A percentile compares a stretch with the other conserved stretches of the same genome.
Conservation (phyloP, 73 alveolate species). For the Halteria grandinella region DNA sequence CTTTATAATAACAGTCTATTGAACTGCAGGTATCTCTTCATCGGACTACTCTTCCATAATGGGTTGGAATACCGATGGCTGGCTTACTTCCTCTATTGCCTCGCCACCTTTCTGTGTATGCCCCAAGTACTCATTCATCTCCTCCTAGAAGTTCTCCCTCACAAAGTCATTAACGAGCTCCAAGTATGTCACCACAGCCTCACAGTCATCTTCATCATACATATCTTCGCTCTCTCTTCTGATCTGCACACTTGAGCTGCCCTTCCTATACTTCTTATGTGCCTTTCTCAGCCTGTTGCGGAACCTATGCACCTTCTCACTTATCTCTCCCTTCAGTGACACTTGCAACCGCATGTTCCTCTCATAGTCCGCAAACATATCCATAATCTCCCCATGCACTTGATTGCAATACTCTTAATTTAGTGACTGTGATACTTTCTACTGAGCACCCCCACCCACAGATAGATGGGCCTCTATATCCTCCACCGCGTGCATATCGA, state of each 20-base stretch:
- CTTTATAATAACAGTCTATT: too few relatives aligned
- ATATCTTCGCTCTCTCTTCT: not conserved
- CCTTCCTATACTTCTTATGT: constrained; percentile 37
- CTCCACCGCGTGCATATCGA: constrained; percentile 16
- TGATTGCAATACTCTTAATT: not conserved
- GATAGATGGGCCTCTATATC: too few relatives aligned
- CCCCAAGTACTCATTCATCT: not conserved
- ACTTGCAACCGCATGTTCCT: not conserved
- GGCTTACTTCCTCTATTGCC: too few relatives aligned
- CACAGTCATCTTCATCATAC: not conserved
- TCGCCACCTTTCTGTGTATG: too few relatives aligned
- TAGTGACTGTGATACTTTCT: too few relatives aligned
- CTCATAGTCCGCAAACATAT: constrained; percentile 20
- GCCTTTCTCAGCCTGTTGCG: constrained; percentile 13
- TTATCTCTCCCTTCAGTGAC: not conserved
- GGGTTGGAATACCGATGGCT: too few relatives aligned
- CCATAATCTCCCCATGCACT: constrained; percentile 4
- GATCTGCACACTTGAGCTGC: not conserved
- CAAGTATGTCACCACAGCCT: not conserved
- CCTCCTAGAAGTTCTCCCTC: not conserved
- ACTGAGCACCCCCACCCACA: too few relatives aligned
- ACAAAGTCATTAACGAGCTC: constrained; percentile 1
- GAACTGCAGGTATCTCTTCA: too few relatives aligned
- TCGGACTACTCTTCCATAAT: too few relatives aligned
- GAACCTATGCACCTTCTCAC: constrained; percentile 11